phyloP scores from a whole-genome alignment of 2,329 filamentous ascomycete species.

The Sporothrix curviconia region DNA sequence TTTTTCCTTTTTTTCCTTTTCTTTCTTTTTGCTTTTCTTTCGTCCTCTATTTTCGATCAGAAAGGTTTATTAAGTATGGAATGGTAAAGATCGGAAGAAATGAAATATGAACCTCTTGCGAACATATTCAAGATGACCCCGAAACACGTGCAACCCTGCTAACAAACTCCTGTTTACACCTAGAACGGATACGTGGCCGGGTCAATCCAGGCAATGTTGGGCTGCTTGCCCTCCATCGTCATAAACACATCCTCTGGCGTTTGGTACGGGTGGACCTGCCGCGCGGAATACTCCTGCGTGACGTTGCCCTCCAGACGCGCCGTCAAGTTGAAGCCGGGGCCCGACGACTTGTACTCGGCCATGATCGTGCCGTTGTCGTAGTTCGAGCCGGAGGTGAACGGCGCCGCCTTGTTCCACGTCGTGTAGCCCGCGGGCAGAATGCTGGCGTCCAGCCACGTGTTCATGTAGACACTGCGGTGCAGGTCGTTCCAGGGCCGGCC shows the following conservation, averaged over 20 bases:
- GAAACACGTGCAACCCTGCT: too few relatives aligned
- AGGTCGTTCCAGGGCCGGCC: slow-evolving; percentile 57
- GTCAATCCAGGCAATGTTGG: slow-evolving; percentile 20
- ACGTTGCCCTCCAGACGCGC: slow-evolving; percentile 31
- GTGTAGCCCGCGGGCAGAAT: slow-evolving; percentile 48
- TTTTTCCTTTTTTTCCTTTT: too few relatives aligned
- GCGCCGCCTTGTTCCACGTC: slow-evolving; percentile 22
- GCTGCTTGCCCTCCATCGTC: slow-evolving; percentile 14
- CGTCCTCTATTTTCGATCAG: too few relatives aligned
- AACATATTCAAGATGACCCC: too few relatives aligned
- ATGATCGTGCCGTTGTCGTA: slow-evolving; percentile 44
- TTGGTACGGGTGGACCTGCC: slow-evolving; percentile 25
- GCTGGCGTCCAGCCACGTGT: slow-evolving; percentile 45
- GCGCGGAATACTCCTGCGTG: slow-evolving; percentile 27
- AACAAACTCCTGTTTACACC: too few relatives aligned
- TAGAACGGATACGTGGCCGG: slow-evolving; percentile 16
- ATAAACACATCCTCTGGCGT: slow-evolving; percentile 22
- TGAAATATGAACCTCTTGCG: too few relatives aligned
- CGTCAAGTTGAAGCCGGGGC: slow-evolving; percentile 47
- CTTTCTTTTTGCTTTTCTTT: too few relatives aligned
- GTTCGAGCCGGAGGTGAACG: slow-evolving; percentile 36
- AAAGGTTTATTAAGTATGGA: too few relatives aligned
- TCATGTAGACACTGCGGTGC: slow-evolving; percentile 51
- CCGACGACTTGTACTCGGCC: slow-evolving; percentile 48
- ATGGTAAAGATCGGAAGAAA: too few relatives aligned